A percentile compares a stretch with the other conserved stretches of the same genome.
Evolutionary conservation across 352 stramenopile genomes (phyloP).

Genomic region (Aphanomyces astaci): DNA sequence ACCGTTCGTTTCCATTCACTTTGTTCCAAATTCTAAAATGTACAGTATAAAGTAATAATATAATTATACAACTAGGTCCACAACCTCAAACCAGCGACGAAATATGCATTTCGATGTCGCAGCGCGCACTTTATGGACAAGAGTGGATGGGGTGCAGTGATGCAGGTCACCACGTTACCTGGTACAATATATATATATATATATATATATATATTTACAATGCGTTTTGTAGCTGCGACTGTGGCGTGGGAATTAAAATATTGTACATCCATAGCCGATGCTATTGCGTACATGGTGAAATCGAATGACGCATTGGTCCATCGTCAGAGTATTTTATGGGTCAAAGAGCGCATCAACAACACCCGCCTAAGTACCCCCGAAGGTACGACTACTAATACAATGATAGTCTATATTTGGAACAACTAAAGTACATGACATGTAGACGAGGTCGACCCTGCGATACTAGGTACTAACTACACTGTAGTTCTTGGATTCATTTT

Average conservation of each 20-base stretch:
- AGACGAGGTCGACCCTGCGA: no score
- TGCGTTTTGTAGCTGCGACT: not conserved
- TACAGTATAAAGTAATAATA: no score
- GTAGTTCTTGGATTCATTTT: not conserved
- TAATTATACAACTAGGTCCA: no score
- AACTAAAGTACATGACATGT: no score
- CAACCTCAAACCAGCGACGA: not conserved
- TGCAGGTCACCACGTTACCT: not conserved
- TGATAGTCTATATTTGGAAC: no score
- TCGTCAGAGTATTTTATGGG: not conserved
- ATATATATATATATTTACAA: not conserved
- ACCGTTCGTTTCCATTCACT: no score
- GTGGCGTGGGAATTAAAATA: conserved; percentile 1
- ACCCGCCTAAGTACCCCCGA: not conserved
- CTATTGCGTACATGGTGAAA: not conserved
- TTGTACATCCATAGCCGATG: not conserved
- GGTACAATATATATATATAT: not conserved
- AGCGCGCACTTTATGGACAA: conserved; percentile 10
- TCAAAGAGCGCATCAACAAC: not conserved
- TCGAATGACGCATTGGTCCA: not conserved
- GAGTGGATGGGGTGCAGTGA: not conserved
- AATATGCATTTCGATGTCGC: conserved; percentile 1
- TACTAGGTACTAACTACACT: no score
- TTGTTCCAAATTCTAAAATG: no score
- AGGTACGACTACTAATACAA: no score